Evolutionary conservation across 106 monocot species (phyloP), one percentile per base, ranked within the genome.

Genomic region (Dendrobium catenatum): DNA sequence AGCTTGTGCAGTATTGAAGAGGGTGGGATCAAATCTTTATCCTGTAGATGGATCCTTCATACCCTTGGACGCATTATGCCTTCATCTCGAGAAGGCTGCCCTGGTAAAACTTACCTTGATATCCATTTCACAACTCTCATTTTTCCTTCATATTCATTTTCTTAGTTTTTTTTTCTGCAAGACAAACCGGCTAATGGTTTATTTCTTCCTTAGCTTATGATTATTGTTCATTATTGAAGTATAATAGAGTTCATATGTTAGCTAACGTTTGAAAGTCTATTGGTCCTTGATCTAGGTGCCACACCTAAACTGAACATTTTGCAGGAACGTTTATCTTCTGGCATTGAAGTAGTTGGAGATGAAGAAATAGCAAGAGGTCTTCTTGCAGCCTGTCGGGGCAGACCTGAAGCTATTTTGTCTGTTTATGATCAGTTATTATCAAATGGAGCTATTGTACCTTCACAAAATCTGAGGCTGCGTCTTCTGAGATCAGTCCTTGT

Each of bases 51-150:
- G 95, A 46, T 85, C 85, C 78, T 93, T 80, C 74, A 78, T 99
- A 19, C 99, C 95, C 72, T 78, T 99, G 24, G 93, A 95, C 82
- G 87, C 91, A 58, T 82, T 99, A 75, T 99, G 99, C 79, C 93
- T 99, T 80, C 99, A 99, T 78, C 95, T 99, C 55, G 99, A 99
- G 83, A 99, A 95, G 80, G 87, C 93, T 85, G 95, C 98, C 55
- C 55, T 90, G 94, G 96, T 97, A 89, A 82, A 43, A 76, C 51
- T 51, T 10, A 15, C 13, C 51, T 51, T 0, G 51, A 51, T 51
- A 51, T 51, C 13, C 51, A 13, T 48, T 0, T 48, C 48, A 48
- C 48, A 48, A 51, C 51, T 51, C 51, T 51, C 51, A 10, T 51
- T 15, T 51, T 51, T 13, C 51, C 16, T 10, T 51, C 51, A 51